These are phyloP conservation scores for Kockovaella imperatae DNA, from an alignment of 768 basidiomycete species.

Conservation along the genomic window DNA sequence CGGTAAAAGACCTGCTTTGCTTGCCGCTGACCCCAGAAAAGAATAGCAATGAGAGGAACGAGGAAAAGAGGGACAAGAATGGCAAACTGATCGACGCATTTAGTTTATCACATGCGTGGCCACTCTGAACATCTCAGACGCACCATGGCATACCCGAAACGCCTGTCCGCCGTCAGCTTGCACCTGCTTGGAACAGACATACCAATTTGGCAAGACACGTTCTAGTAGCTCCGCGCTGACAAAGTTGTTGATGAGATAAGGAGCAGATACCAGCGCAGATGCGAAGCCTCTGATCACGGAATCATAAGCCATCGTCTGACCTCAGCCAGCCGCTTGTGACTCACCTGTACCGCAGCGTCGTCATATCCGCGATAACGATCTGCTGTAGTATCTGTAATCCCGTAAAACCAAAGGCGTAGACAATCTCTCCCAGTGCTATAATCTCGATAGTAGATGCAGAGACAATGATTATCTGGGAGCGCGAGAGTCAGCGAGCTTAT, in stretches of 20 bases:
- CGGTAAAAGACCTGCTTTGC: slow-evolving; percentile 14
- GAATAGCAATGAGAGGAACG: slow-evolving; percentile 39
- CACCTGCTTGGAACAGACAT: neutral
- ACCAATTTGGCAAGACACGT: slow-evolving; percentile 36
- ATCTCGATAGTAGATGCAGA: neutral
- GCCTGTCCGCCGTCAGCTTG: slow-evolving; percentile 20
- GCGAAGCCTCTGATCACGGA: slow-evolving; percentile 17
- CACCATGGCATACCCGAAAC: slow-evolving; percentile 48
- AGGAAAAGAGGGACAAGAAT: slow-evolving; percentile 43
- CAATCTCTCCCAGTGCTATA: neutral
- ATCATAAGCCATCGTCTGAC: neutral
- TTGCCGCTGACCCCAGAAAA: slow-evolving; percentile 44
- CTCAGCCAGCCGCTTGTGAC: slow-evolving; percentile 11
- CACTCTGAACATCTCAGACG: slow-evolving; percentile 1
- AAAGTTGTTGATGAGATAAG: slow-evolving; percentile 46
- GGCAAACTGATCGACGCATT: slow-evolving; percentile 24
- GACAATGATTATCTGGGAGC: neutral
- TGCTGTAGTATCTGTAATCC: slow-evolving; percentile 46
- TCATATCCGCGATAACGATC: slow-evolving; percentile 45
- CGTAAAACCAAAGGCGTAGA: slow-evolving; percentile 44
- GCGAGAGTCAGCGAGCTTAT: neutral
- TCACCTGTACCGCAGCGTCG: slow-evolving; percentile 46
- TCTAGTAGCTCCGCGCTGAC: slow-evolving; percentile 45
- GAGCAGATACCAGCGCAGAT: slow-evolving; percentile 36
- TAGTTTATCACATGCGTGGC: neutral